phyloP scores from a whole-genome alignment of 2,329 filamentous ascomycete species.

The Penicillium olsonii region DNA sequence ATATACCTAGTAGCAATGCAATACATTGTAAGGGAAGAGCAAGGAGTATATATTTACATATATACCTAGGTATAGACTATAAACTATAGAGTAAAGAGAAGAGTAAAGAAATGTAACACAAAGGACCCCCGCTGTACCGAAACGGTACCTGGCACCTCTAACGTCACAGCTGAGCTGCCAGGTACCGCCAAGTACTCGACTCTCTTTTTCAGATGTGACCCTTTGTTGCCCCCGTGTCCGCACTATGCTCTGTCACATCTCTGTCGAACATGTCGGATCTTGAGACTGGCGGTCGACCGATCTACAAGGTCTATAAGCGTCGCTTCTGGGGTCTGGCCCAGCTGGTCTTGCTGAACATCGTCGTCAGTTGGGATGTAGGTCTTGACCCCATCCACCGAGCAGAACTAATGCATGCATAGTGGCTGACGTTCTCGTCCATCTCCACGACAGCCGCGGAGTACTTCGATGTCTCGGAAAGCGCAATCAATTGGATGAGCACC shows the following conservation, averaged over 20 bases:
- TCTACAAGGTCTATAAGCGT: conserved; percentile 71
- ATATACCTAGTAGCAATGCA: too few species aligned
- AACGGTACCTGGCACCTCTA: neutral
- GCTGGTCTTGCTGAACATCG: conserved; percentile 83
- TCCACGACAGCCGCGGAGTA: conserved; percentile 72
- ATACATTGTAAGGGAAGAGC: too few species aligned
- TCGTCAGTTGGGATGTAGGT: conserved; percentile 92
- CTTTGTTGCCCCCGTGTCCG: conserved; percentile 1
- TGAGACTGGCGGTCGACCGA: conserved; percentile 21
- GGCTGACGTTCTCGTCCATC: conserved; percentile 88
- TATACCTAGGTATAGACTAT: too few species aligned
- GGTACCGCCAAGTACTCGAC: conserved; percentile 8
- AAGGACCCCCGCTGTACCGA: neutral
- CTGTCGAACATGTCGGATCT: conserved; percentile 7
- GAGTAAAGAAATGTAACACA: neutral
- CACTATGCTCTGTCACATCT: neutral
- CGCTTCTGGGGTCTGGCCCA: conserved; percentile 86
- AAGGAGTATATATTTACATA: too few species aligned
- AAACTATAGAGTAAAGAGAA: too few species aligned
- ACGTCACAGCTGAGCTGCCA: neutral
- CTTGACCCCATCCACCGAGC: neutral
- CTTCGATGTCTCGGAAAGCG: conserved; percentile 71
- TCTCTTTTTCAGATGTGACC: neutral
- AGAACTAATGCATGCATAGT: conserved; percentile 53
- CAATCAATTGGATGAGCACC: conserved; percentile 91